Percentiles rank a stretch among this genome's conserved stretches.
phyloP scores from a whole-genome alignment of 2,329 filamentous ascomycete genomes.

The Kalmusia sp. region DNA sequence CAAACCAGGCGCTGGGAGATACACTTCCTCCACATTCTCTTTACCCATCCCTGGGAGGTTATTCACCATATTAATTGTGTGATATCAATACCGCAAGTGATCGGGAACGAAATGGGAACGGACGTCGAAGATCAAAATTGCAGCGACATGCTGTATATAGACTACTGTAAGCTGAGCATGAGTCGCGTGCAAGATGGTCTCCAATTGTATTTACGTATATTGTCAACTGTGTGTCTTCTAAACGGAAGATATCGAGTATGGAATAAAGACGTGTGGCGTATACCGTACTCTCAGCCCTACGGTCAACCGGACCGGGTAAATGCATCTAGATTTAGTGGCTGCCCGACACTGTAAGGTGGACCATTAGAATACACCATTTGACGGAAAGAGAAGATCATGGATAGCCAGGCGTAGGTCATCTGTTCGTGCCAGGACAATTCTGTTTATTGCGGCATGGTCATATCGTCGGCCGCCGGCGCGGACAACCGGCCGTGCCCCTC shows the following conservation, averaged over 20 bases:
- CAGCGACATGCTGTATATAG: constrained; percentile 25
- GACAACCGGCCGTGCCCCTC: constrained; percentile 9
- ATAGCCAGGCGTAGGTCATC: constrained; percentile 17
- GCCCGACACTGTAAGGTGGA: constrained; percentile 13
- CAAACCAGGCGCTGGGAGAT: constrained; percentile 60
- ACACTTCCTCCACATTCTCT: constrained; percentile 42
- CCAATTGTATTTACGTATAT: constrained; percentile 23
- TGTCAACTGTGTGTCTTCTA: constrained; percentile 29
- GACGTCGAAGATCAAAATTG: constrained; percentile 9
- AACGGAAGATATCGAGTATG: constrained; percentile 1
- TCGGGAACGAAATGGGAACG: constrained; percentile 12
- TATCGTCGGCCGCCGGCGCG: constrained; percentile 5
- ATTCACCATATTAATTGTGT: constrained; percentile 24
- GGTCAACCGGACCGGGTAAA: constrained; percentile 42
- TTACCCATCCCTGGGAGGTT: constrained; percentile 28
- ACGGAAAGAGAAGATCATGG: constrained; percentile 22
- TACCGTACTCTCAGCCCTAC: constrained; percentile 25
- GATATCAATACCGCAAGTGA: background rate
- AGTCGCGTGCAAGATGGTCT: constrained; percentile 18
- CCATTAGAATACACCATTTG: constrained; percentile 28
- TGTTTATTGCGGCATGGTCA: background rate
- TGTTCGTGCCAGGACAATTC: constrained; percentile 7
- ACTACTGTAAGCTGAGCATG: constrained; percentile 16
- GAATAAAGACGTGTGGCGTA: constrained; percentile 17
- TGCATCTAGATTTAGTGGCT: constrained; percentile 26